Percentiles rank a stretch among this genome's conserved stretches.
These are phyloP conservation scores for Phytophthora tentaculata DNA, from an alignment of 352 stramenopile genomes.

Conservation along the genomic window DNA sequence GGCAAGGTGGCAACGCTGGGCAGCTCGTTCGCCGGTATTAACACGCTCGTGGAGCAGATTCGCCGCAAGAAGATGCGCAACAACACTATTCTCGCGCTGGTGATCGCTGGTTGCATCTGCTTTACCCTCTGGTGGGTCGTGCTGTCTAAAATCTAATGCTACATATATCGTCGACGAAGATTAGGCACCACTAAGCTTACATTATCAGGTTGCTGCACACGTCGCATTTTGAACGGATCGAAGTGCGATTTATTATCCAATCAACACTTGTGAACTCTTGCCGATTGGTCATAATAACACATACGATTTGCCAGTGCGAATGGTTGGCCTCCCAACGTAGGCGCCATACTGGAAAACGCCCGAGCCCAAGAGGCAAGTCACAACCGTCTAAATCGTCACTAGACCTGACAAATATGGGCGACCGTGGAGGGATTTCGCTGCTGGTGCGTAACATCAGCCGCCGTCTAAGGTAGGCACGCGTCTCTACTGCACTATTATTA, in stretches of 20 bases:
- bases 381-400: slow-evolving; percentile 17
- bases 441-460: slow-evolving; percentile 94
- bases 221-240: slow-evolving; percentile 19
- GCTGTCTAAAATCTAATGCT: slow-evolving; percentile 67
- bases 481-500: not conserved
- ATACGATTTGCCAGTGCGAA: slow-evolving; percentile 26
- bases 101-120: slow-evolving; percentile 95
- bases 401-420: slow-evolving; percentile 37
- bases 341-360: slow-evolving; percentile 31
- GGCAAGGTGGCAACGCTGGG: slow-evolving; percentile 87
- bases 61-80: slow-evolving; percentile 96
- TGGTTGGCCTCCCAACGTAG: slow-evolving; percentile 32
- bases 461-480: slow-evolving; percentile 68
- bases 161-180: not conserved
- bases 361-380: slow-evolving; percentile 21
- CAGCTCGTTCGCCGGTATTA: slow-evolving; percentile 94
- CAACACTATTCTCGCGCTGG: slow-evolving; percentile 96
- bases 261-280: slow-evolving; percentile 13
- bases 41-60: slow-evolving; percentile 96
- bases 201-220: slow-evolving; percentile 10
- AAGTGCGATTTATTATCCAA: slow-evolving; percentile 28
- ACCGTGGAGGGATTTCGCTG: slow-evolving; percentile 89
- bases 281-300: slow-evolving; percentile 20
- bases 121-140: slow-evolving; percentile 97
- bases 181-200: too few species aligned